Percentiles rank a stretch among this genome's conserved stretches.
These are phyloP conservation scores for Choiromyces venosus DNA, from an alignment of 495 filamentous ascomycete species.

Conservation along the genomic window DNA sequence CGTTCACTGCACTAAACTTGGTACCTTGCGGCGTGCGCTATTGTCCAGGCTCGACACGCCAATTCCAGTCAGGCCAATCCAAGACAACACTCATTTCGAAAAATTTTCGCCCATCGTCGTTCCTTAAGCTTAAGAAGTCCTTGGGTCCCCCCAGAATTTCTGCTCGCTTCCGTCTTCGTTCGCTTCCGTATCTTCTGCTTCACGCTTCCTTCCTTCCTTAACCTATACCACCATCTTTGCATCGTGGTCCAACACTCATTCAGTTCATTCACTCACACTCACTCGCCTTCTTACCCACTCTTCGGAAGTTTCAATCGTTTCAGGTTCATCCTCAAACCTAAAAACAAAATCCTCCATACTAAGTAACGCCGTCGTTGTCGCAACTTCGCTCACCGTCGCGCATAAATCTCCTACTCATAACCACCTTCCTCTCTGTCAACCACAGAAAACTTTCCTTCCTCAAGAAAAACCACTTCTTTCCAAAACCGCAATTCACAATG, in stretches of 20 bases:
- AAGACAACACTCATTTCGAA: conserved; percentile 10
- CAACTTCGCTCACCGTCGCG: background rate
- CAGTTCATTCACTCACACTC: background rate
- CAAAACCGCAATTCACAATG: conserved; percentile 16
- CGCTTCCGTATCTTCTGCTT: conserved; percentile 14
- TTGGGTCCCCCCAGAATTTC: conserved; percentile 10
- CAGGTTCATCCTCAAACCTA: conserved; percentile 8
- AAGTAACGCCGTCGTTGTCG: background rate
- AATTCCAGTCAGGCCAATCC: conserved; percentile 17
- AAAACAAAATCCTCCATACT: background rate
- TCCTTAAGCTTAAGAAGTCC: conserved; percentile 28
- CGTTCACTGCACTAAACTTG: conserved; percentile 9
- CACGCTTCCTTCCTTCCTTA: conserved; percentile 14
- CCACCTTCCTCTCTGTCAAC: background rate
- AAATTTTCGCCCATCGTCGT: conserved; percentile 15
- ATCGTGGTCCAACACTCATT: conserved; percentile 1
- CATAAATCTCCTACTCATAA: background rate
- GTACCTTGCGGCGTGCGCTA: conserved; percentile 19
- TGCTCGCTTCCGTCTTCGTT: conserved; percentile 12
- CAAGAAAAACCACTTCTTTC: conserved; percentile 10
- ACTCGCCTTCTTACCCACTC: background rate
- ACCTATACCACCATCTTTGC: background rate
- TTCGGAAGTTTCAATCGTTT: conserved; percentile 21
- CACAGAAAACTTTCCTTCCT: conserved; percentile 10
- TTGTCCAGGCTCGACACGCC: background rate